A percentile compares a stretch with the other conserved stretches of the same genome.
These are phyloP conservation scores for Phanerochaete sordida DNA, from an alignment of 768 basidiomycete genomes.

Conservation along the genomic window DNA sequence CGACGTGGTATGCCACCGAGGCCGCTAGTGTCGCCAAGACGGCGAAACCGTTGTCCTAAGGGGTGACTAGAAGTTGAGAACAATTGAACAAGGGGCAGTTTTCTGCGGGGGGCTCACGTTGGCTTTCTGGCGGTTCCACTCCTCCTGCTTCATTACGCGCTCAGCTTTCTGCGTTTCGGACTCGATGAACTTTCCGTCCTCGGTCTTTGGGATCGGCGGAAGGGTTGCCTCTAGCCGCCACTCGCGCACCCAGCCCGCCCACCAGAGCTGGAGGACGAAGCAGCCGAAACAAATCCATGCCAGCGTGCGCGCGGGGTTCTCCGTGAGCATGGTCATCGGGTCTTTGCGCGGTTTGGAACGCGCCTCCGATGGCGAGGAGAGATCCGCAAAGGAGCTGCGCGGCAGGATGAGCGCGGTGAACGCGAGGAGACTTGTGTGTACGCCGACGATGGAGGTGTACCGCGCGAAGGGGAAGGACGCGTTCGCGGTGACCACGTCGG, in stretches of 20 bases:
- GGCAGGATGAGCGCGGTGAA: conserved; percentile 74
- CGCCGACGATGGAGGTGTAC: conserved; percentile 65
- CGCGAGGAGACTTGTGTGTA: conserved; percentile 60
- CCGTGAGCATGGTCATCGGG: conserved; percentile 37
- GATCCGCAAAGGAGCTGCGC: conserved; percentile 46
- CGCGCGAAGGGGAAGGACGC: conserved; percentile 46
- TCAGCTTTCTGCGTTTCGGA: conserved; percentile 3
- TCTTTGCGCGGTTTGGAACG: conserved; percentile 31
- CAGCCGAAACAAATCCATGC: conserved; percentile 34
- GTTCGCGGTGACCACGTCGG: not conserved
- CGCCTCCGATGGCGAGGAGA: conserved; percentile 18
- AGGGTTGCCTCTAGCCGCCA: conserved; percentile 16
- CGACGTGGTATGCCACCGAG: conserved; percentile 43
- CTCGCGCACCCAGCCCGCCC: conserved; percentile 32
- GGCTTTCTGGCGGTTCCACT: conserved; percentile 12
- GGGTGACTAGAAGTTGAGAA: not conserved
- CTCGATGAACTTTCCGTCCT: not conserved
- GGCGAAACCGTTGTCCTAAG: conserved; percentile 50
- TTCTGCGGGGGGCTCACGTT: conserved; percentile 9
- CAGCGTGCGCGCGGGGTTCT: conserved; percentile 33
- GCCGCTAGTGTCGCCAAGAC: conserved; percentile 47
- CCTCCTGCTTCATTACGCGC: conserved; percentile 6
- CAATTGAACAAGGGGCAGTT: not conserved
- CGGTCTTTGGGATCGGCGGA: not conserved
- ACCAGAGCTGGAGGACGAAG: conserved; percentile 34